Evolutionary conservation across 2,329 filamentous ascomycete genomes (phyloP).

Genomic region (Hirsutella rhossiliensis): DNA sequence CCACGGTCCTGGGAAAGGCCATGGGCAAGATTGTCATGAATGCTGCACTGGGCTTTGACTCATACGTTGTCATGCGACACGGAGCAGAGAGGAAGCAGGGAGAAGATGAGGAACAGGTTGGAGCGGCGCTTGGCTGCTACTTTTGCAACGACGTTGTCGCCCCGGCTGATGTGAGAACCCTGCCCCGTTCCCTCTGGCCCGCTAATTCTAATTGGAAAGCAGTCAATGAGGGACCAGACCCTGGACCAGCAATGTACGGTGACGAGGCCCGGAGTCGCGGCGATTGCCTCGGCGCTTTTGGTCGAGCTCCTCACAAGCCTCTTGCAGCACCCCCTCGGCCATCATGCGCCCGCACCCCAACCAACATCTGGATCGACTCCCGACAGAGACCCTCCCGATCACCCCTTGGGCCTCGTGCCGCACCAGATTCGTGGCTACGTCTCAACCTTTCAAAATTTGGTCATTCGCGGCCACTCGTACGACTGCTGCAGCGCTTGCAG

Average conservation of each 20-base stretch:
- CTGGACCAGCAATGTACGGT: conserved; percentile 98
- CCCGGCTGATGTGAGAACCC: conserved; percentile 65
- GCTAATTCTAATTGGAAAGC: conserved; percentile 1
- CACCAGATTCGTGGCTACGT: conserved; percentile 74
- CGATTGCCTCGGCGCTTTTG: conserved; percentile 80
- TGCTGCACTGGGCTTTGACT: conserved; percentile 90
- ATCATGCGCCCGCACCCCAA: conserved; percentile 46
- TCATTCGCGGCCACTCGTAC: conserved; percentile 63
- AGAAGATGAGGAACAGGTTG: conserved; percentile 39
- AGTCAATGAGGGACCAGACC: conserved; percentile 90
- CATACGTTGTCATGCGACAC: conserved; percentile 94
- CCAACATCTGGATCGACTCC: conserved; percentile 26
- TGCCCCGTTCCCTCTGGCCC: neutral
- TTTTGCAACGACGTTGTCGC: conserved; percentile 98
- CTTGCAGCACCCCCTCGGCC: conserved; percentile 71
- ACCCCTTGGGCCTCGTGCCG: conserved; percentile 58
- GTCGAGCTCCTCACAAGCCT: conserved; percentile 84
- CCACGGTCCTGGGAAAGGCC: conserved; percentile 91
- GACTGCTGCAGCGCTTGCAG: conserved; percentile 75
- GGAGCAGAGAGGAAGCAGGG: conserved; percentile 51
- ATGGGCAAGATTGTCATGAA: conserved; percentile 93
- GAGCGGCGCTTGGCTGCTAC: conserved; percentile 64
- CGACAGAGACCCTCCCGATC: conserved; percentile 42
- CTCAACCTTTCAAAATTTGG: conserved; percentile 59
- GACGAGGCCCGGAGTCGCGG: conserved; percentile 81